These are phyloP conservation scores for Lablab purpureus DNA, from an alignment of 306 rosid genomes.

Conservation along the genomic window DNA sequence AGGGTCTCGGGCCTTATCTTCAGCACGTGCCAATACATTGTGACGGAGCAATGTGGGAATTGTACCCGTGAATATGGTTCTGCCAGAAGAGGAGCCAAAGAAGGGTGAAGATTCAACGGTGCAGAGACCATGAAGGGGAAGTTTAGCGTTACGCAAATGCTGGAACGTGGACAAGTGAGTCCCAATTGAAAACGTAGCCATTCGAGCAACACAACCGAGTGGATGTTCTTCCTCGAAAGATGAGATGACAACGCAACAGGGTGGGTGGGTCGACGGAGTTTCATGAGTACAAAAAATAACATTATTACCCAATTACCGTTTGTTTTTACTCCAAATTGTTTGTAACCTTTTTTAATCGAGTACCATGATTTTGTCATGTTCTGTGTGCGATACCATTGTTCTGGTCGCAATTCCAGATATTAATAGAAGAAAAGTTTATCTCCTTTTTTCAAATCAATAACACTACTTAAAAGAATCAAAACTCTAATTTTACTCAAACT, in stretches of 20 bases:
- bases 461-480: too few species aligned
- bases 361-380: too few species aligned
- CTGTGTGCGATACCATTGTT: too few species aligned
- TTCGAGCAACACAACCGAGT: slow-evolving; percentile 29
- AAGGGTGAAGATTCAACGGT: slow-evolving; percentile 48
- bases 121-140: slow-evolving; percentile 36
- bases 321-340: not conserved
- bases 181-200: slow-evolving; percentile 74
- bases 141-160: slow-evolving; percentile 46
- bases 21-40: slow-evolving; percentile 72
- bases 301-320: not conserved
- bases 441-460: too few species aligned
- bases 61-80: slow-evolving; percentile 44
- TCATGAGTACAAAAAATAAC: not conserved
- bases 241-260: not conserved
- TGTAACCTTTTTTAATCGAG: not conserved
- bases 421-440: too few species aligned
- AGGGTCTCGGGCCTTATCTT: slow-evolving; percentile 67
- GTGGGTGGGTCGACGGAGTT: not conserved
- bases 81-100: slow-evolving; percentile 53
- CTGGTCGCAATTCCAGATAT: too few species aligned
- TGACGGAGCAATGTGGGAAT: slow-evolving; percentile 55
- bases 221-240: not conserved
- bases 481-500: too few species aligned
- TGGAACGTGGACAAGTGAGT: slow-evolving; percentile 52